Percentiles rank a stretch among this genome's conserved stretches.
These are phyloP conservation scores for Pseudogymnoascus sp. DNA, from an alignment of 2,329 filamentous ascomycete genomes.

Conservation along the genomic window DNA sequence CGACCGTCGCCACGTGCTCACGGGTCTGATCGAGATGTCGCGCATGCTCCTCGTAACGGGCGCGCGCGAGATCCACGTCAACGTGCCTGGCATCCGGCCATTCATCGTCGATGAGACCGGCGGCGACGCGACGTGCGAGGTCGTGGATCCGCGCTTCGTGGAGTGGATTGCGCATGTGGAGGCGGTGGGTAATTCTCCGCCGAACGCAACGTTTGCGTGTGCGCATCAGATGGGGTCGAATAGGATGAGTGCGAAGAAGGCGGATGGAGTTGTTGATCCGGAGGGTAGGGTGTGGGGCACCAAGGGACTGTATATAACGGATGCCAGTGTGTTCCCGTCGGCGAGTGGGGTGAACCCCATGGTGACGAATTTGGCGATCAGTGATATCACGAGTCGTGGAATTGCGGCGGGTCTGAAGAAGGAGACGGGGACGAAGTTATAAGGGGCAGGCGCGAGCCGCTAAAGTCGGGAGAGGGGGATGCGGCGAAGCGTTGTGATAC, in stretches of 20 bases:
- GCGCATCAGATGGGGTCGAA: conserved; percentile 80
- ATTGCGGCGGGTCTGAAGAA: conserved; percentile 43
- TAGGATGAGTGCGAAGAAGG: conserved; percentile 53
- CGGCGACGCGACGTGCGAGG: neutral
- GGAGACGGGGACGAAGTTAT: conserved; percentile 4
- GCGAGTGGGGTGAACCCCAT: conserved; percentile 78
- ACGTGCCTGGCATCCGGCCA: conserved; percentile 54
- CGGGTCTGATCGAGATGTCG: conserved; percentile 64
- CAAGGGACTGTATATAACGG: conserved; percentile 61
- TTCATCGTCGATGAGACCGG: conserved; percentile 40
- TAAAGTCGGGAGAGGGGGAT: neutral
- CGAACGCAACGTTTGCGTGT: conserved; percentile 52
- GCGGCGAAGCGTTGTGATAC: neutral
- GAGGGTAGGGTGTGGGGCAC: conserved; percentile 59
- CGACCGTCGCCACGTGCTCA: conserved; percentile 65
- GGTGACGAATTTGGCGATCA: conserved; percentile 68
- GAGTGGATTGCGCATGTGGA: conserved; percentile 52
- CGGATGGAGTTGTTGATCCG: conserved; percentile 52
- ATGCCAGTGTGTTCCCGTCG: conserved; percentile 69
- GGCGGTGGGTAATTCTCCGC: conserved; percentile 44
- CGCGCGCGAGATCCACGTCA: conserved; percentile 70
- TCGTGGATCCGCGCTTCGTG: conserved; percentile 50
- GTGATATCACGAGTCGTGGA: conserved; percentile 57
- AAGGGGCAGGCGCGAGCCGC: neutral
- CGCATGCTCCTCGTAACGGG: conserved; percentile 75